Percentiles rank a stretch among this genome's conserved stretches.
These are phyloP conservation scores for Arbutus unedo DNA, from an alignment of 148 eudicot genomes.

Conservation along the genomic window DNA sequence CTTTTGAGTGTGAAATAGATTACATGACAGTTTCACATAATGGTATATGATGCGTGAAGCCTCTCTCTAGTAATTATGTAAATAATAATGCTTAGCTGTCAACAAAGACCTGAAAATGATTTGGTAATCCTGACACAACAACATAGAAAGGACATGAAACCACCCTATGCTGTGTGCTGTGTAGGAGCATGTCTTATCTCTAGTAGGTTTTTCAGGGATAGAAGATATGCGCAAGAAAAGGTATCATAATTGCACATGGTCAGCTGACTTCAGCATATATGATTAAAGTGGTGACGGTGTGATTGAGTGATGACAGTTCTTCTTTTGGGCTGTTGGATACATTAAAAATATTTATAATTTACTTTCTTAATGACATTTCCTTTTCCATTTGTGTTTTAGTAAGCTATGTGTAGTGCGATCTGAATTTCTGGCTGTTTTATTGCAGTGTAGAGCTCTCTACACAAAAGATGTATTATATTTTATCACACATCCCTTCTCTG, in stretches of 20 bases:
- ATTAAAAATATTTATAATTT: not conserved
- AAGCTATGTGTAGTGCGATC: not conserved
- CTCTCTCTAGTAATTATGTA: not conserved
- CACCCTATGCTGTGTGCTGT: not conserved
- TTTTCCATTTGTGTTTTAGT: not conserved
- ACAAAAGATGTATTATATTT: conserved; percentile 50
- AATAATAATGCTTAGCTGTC: not conserved
- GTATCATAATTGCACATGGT: not conserved
- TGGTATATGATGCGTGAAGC: not conserved
- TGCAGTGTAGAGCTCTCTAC: conserved; percentile 60
- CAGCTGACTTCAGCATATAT: not conserved
- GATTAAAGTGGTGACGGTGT: not conserved
- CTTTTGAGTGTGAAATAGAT: not conserved
- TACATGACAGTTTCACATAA: not conserved
- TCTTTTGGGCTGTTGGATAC: not conserved
- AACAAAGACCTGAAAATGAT: not conserved
- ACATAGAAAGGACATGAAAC: not conserved
- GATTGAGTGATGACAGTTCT: not conserved
- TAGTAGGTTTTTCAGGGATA: not conserved
- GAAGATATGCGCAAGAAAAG: not conserved
- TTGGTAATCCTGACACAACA: not conserved
- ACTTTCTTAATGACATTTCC: not conserved
- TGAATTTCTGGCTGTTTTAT: conserved; percentile 13
- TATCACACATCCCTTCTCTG: conserved; percentile 62
- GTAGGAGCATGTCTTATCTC: not conserved